These are phyloP conservation scores for Fusarium euwallaceae DNA, from an alignment of 2,329 filamentous ascomycete species.

Conservation along the genomic window DNA sequence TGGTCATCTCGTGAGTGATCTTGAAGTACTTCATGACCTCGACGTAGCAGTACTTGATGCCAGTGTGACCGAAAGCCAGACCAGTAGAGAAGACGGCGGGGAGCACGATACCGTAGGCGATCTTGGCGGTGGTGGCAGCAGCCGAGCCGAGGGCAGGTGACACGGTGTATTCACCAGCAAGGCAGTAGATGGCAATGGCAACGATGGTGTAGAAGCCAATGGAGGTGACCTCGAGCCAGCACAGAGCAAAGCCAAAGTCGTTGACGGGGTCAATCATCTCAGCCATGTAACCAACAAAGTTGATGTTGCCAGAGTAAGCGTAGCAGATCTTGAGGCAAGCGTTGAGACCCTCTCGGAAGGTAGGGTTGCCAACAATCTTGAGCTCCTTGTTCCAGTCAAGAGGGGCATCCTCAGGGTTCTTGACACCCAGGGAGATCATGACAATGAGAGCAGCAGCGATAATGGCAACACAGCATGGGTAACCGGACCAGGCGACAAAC, in stretches of 20 bases:
- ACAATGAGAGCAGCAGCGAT: slow-evolving; percentile 53
- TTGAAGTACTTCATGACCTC: slow-evolving; percentile 51
- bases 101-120: slow-evolving; percentile 51
- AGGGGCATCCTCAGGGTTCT: slow-evolving; percentile 47
- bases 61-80: slow-evolving; percentile 51
- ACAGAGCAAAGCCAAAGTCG: slow-evolving; percentile 49
- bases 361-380: slow-evolving; percentile 47
- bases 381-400: slow-evolving; percentile 48
- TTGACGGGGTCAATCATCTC: slow-evolving; percentile 52
- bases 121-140: slow-evolving; percentile 38
- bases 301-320: slow-evolving; percentile 55
- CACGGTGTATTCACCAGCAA: slow-evolving; percentile 46
- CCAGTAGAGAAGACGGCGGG: slow-evolving; percentile 49
- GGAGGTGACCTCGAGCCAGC: slow-evolving; percentile 43
- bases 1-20: slow-evolving; percentile 50
- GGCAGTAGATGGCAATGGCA: slow-evolving; percentile 46
- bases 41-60: slow-evolving; percentile 53
- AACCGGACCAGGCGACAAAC: slow-evolving; percentile 49
- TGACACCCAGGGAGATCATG: slow-evolving; percentile 53
- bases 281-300: slow-evolving; percentile 53
- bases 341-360: slow-evolving; percentile 50
- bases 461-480: slow-evolving; percentile 52
- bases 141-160: slow-evolving; percentile 46
- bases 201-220: slow-evolving; percentile 45
- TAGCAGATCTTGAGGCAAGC: slow-evolving; percentile 53